phyloP scores from a whole-genome alignment of 805 yeast species.

The Yarrowia porcina region DNA sequence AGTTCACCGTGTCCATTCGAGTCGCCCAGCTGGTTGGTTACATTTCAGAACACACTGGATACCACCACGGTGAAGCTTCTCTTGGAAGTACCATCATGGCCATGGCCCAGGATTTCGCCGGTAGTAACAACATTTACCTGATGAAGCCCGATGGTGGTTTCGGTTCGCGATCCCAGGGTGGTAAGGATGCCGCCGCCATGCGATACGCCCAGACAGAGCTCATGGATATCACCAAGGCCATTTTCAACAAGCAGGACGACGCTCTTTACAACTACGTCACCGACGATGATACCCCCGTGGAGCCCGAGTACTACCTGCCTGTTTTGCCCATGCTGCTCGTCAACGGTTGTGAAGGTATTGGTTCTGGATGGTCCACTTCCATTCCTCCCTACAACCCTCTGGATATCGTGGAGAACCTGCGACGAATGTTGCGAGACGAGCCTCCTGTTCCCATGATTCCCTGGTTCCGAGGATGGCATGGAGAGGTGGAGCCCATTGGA shows the following conservation, averaged over 20 bases:
- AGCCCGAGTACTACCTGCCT: constrained; percentile 94
- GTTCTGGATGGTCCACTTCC: constrained; percentile 97
- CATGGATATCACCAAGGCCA: constrained; percentile 65
- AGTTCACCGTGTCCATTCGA: constrained; percentile 71
- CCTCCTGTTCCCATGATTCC: constrained; percentile 73
- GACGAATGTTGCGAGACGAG: constrained; percentile 68
- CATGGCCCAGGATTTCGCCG: constrained; percentile 91
- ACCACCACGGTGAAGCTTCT: constrained; percentile 93
- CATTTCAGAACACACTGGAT: constrained; percentile 82
- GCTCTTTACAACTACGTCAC: constrained; percentile 74
- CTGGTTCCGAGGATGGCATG: constrained; percentile 96
- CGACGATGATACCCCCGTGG: constrained; percentile 91
- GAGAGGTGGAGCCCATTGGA: constrained; percentile 58
- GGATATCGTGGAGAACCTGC: constrained; percentile 74
- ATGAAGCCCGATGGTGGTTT: constrained; percentile 91
- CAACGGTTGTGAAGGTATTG: constrained; percentile 97
- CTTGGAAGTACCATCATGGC: constrained; percentile 87
- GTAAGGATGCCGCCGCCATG: constrained; percentile 97
- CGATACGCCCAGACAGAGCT: constrained; percentile 92
- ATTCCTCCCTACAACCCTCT: constrained; percentile 87
- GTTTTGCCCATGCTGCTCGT: constrained; percentile 93
- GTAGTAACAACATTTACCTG: constrained; percentile 82
- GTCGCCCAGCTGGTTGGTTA: constrained; percentile 90
- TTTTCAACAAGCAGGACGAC: constrained; percentile 78
- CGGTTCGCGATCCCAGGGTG: constrained; percentile 95